These are phyloP conservation scores for Cladorrhinum sp. DNA, from an alignment of 2,329 filamentous ascomycete genomes.

Conservation along the genomic window DNA sequence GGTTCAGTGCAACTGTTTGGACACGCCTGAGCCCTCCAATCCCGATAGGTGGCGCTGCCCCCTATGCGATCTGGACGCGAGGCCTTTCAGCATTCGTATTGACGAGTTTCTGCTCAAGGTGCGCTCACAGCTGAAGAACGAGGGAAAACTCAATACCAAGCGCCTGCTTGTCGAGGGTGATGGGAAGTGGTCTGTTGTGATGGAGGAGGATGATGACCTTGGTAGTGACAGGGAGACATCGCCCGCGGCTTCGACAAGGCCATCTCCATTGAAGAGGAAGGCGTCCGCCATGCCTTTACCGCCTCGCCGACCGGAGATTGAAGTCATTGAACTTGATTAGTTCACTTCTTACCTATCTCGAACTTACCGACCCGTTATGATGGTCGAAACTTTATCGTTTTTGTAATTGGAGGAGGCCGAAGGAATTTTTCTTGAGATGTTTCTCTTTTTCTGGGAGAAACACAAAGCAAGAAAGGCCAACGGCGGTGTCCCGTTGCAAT, in stretches of 20 bases:
- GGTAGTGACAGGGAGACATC: conserved; percentile 32
- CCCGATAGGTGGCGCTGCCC: conserved; percentile 84
- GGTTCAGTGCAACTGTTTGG: conserved; percentile 37
- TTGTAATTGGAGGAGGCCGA: neutral
- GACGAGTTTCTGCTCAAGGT: conserved; percentile 73
- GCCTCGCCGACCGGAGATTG: conserved; percentile 9
- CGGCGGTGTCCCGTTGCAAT: too few species aligned
- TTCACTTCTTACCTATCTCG: neutral
- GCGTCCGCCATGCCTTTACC: neutral
- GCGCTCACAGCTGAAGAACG: conserved; percentile 48
- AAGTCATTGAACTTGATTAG: conserved; percentile 22
- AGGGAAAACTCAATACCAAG: conserved; percentile 49
- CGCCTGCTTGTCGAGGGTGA: conserved; percentile 62
- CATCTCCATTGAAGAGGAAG: neutral
- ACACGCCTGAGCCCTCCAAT: conserved; percentile 46
- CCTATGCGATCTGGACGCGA: conserved; percentile 72
- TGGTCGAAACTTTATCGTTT: neutral
- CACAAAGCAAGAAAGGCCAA: too few species aligned
- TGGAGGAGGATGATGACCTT: conserved; percentile 32
- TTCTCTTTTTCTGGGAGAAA: neutral
- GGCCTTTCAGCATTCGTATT: conserved; percentile 66
- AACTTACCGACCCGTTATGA: neutral
- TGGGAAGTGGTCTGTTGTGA: conserved; percentile 59
- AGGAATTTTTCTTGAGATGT: neutral
- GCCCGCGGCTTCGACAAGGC: neutral